Base-by-base conservation (phyloP, 305 asterid species). In the Nicotiana rustica region DNA sequence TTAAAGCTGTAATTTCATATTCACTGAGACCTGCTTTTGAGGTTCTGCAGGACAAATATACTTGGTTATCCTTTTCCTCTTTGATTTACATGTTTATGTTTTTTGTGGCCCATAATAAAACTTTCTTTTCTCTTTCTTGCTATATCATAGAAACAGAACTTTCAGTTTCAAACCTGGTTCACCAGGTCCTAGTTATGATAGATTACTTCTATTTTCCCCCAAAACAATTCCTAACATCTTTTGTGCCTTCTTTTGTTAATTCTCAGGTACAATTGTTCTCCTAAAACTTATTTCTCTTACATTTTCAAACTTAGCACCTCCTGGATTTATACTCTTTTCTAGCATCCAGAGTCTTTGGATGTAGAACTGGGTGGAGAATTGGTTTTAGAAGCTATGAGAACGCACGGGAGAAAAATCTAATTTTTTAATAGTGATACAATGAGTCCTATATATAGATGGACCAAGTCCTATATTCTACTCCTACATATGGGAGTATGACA, bases 271-370 rank as follows among this genome's bases (percentile, higher is more conserved):
- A 47, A 21, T 21, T 71, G 14, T 71, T 1, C 60, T 19, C 13
- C 78, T 62, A 71, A 71, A 70, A 73, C 3, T 19, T 73, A 73
- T 49, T 73, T 73, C 21, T 36, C 2, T 14, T 13, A 1, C 41
- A 73, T 73, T 73, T 75, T 75, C 41, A 29, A 25, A 75, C 17
- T 52, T 75, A 41, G 79, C 31, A n/a, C 65, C 47, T 75, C 65
- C 17, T 1, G 47, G 47, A 52, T 75, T 9, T 21, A 7, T 14
- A 14, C 79, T 2, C 10, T 4, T 52, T 52, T 75, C 80, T 75
- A 75, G 19, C 17, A 52, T 75, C 55, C 29, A 29, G 18, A 64
- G n/a, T 55, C 59, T 12, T 13, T 55, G 15, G 59, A 55, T 55
- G 17, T 14, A 55, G 59, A 55, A 55, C 59, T 10, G 59, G 59